A percentile compares a stretch with the other conserved stretches of the same genome.
These are phyloP conservation scores for Golubevia sp. DNA, from an alignment of 1,284 basidiomycete genomes.

Conservation along the genomic window DNA sequence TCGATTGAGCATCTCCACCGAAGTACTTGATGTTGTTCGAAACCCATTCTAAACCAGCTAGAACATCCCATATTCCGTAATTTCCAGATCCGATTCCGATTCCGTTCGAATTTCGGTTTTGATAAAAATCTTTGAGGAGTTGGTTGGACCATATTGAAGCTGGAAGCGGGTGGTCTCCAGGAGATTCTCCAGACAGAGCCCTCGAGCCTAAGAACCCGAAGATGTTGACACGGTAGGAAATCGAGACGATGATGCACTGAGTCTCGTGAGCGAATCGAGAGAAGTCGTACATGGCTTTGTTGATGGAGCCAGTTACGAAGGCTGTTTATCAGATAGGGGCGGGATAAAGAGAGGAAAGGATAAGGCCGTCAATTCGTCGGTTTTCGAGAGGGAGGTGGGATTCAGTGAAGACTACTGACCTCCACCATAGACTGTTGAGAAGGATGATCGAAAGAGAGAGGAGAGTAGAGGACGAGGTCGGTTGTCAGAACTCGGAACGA, in stretches of 20 bases:
- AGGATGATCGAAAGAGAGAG: too few species aligned
- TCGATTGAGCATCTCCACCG: constrained; percentile 28
- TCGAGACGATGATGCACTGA: constrained; percentile 29
- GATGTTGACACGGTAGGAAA: constrained; percentile 31
- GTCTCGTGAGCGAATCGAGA: constrained; percentile 30
- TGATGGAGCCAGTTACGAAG: constrained; percentile 29
- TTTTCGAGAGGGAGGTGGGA: too few species aligned
- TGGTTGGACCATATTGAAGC: not conserved
- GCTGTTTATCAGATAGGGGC: constrained; percentile 39
- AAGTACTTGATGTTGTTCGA: constrained; percentile 26
- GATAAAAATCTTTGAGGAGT: not conserved
- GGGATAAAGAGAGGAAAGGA: not conserved
- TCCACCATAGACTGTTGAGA: too few species aligned
- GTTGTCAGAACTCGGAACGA: not conserved
- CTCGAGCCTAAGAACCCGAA: constrained; percentile 32
- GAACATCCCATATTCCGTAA: constrained; percentile 33
- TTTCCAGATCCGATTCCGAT: constrained; percentile 25
- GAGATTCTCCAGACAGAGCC: constrained; percentile 7
- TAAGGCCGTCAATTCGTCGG: too few species aligned
- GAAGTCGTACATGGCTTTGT: constrained; percentile 23
- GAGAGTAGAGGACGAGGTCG: not conserved
- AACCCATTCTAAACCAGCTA: constrained; percentile 37
- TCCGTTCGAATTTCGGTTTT: too few species aligned
- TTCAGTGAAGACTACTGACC: not conserved
- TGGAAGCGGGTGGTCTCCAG: not conserved